Evolutionary conservation across 306 rosid genomes (phyloP), one percentile per base, ranked within the genome.

Genomic region (Herpetospermum pedunculosum): DNA sequence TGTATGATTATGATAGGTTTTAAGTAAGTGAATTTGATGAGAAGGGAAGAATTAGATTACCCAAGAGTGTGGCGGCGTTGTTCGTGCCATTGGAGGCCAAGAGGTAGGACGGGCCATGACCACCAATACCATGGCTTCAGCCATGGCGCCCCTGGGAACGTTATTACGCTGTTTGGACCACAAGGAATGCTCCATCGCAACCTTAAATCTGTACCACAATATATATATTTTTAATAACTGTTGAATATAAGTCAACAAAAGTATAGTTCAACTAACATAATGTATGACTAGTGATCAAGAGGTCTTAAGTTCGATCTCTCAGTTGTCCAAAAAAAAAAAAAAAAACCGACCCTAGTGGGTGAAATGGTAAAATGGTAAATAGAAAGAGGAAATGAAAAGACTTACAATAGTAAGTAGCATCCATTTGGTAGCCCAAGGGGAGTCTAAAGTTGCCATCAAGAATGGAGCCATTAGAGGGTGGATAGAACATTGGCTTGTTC

Each of bases 121-220:
- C 99, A 94, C 99, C 99, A 94, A 72, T 94, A 94, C 97, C 99
- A 94, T 6, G 99, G 99, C 88, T 94, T 94, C 86, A 94, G 76
- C 99, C 97, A 94, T 0, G 91, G 77, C 10, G 99, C 99, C n/a
- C 99, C 92, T 0, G 99, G 99, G 74, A 85, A 94, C 16, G 99
- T 94, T 37, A 94, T 85, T 77, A 94, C 99, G 46, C 99, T 94
- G 70, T 94, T 94, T n/a, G 99, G 99, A 30, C 97, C 97, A 19
- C 99, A 94, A 2, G 99, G 96, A 23, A 94, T 83, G 71, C 95
- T 91, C 99, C 99, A 94, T 8, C 89, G 82, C n/a, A 94, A 82
- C 71, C 77, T 89, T 70, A 94, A 88, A 76, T 94, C 97, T 91
- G 82, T 40, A 30, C 19, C 8, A n/a, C 46, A 34, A 3, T 48